Conservation (phyloP, 2,329 filamentous ascomycete species). For the Fusarium sp. region DNA sequence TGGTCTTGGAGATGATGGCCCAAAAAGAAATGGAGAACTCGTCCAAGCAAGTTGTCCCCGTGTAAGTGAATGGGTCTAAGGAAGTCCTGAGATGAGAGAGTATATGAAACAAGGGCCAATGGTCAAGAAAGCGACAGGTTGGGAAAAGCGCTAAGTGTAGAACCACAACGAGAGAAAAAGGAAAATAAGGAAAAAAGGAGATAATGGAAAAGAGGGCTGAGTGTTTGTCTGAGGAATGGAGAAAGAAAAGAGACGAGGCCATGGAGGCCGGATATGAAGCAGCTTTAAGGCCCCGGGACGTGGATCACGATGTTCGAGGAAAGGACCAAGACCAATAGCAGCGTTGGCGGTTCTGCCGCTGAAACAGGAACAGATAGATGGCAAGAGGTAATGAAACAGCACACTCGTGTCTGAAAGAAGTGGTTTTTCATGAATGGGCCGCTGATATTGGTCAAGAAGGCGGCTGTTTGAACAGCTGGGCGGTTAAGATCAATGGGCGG, state of each 20-base stretch:
- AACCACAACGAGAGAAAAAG: constrained; percentile 46
- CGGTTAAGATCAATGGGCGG: constrained; percentile 47
- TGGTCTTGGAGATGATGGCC: constrained; percentile 36
- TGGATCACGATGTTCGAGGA: constrained; percentile 40
- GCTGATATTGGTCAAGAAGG: constrained; percentile 66
- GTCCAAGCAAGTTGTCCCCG: constrained; percentile 38
- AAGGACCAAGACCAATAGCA: constrained; percentile 49
- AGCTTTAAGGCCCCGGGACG: constrained; percentile 49
- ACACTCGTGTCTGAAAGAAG: constrained; percentile 63
- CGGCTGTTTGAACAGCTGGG: constrained; percentile 59
- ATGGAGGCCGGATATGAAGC: constrained; percentile 49
- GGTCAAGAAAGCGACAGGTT: constrained; percentile 45
- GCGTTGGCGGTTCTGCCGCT: constrained; percentile 48
- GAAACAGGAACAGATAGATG: constrained; percentile 48
- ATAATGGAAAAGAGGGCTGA: constrained; percentile 41
- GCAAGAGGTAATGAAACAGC: constrained; percentile 63
- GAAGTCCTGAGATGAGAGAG: constrained; percentile 10
- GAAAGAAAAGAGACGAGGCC: constrained; percentile 42
- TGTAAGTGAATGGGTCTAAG: constrained; percentile 31
- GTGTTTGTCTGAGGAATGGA: constrained; percentile 45
- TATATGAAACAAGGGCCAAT: constrained; percentile 35
- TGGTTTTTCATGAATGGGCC: constrained; percentile 56
- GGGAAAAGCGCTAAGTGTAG: constrained; percentile 47
- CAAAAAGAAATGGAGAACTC: constrained; percentile 38
- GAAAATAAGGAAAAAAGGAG: constrained; percentile 29